Evolutionary conservation across 768 basidiomycete genomes (phyloP), one percentile per base, ranked within the genome.

Genomic region (Tricholomella constricta): DNA sequence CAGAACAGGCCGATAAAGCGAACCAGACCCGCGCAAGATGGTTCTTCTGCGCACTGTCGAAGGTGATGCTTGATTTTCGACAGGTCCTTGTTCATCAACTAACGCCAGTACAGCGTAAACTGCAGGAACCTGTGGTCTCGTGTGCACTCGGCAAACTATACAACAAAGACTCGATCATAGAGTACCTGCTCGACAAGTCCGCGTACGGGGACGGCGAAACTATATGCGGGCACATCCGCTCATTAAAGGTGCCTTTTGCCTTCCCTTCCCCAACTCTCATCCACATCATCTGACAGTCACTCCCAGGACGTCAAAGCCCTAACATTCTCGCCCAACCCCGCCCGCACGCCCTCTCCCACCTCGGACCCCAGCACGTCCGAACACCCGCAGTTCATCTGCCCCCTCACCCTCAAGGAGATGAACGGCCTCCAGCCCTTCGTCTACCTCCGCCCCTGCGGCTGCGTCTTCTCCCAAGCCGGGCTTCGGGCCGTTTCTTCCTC

Each of bases 21-120:
- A 94, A 94, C 62, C 89, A 96, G 63, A 84, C 86, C 11, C 81
- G 89, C 29, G 94, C 94, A 2, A 77, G 82, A 42, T 98, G 92
- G 94, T 83, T 90, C 55, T 94, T 91, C 67, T 99, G 97, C 66
- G 94, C 95, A 8, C 77, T 99, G 3, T 97, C 95, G 36, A 98
- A 98, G 83, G 94, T 91, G 63, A n/a, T 46, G 76, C 65, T 19
- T 4, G 14, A 12, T 8, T 11, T 65, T 15, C 11, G 5, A 8
- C 10, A 8, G n/a, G n/a, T n/a, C n/a, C n/a, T n/a, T n/a, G n/a
- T n/a, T n/a, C n/a, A n/a, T n/a, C n/a, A n/a, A n/a, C n/a, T n/a
- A n/a, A n/a, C n/a, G n/a, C n/a, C n/a, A n/a, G n/a, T n/a, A 32
- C 63, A 95, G 93, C 81, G 82, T 48, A 86, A 85, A n/a, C 78